These are phyloP conservation scores for Gracilaria caudata DNA, from an alignment of 23 red algal genomes.

Conservation along the genomic window DNA sequence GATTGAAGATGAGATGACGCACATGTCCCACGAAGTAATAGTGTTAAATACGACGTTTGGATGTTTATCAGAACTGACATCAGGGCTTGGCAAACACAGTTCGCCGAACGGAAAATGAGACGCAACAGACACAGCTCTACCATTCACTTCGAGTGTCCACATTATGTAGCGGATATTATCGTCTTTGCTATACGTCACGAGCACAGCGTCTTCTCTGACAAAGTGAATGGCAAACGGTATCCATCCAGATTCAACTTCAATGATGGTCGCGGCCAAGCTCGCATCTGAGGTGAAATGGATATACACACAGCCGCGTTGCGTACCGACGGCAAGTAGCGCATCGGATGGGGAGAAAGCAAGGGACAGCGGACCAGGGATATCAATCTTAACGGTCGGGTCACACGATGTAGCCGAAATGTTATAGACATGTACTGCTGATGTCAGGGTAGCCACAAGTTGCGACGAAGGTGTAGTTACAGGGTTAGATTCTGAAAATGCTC, in stretches of 20 bases:
- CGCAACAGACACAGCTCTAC: neutral
- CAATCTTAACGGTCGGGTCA: constrained; percentile 7
- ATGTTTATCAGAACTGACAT: constrained; percentile 22
- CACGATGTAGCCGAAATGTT: neutral
- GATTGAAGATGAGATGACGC: constrained; percentile 46
- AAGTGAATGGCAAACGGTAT: constrained; percentile 51
- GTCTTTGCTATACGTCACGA: constrained; percentile 47
- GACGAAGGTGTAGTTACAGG: neutral
- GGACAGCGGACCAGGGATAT: constrained; percentile 31
- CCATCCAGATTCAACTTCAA: constrained; percentile 68
- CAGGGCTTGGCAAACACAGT: constrained; percentile 28
- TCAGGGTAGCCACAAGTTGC: constrained; percentile 2
- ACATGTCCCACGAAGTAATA: constrained; percentile 43
- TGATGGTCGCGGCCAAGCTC: neutral
- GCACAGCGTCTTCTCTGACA: constrained; percentile 21
- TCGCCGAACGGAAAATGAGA: constrained; percentile 41
- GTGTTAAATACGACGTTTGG: constrained; percentile 20
- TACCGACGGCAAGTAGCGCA: constrained; percentile 40
- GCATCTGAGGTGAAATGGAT: constrained; percentile 2
- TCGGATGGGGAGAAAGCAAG: constrained; percentile 32
- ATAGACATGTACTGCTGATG: neutral
- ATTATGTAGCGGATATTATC: constrained; percentile 28
- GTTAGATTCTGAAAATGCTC: constrained; percentile 7
- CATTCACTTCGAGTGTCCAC: constrained; percentile 29
- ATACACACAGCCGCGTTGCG: constrained; percentile 30